Evolutionary conservation across 192 early-diverging fungal species (phyloP).

Genomic region (Backusella liffmaniae): DNA sequence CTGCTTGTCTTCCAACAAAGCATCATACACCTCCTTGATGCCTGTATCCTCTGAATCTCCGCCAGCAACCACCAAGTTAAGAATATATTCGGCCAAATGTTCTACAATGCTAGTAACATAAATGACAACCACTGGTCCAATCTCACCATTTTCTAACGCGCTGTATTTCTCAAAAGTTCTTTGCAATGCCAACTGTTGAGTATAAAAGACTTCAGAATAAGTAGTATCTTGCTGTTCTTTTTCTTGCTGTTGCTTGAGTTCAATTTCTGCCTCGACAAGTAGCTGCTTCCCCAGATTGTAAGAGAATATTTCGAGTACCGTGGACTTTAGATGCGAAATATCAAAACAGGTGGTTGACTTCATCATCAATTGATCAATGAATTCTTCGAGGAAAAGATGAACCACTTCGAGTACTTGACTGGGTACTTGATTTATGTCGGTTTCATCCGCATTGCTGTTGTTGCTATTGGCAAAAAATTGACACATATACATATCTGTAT

Average conservation of each 20-base stretch:
- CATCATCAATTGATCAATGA: constrained; percentile 48
- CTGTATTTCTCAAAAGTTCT: constrained; percentile 32
- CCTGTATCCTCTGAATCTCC: constrained; percentile 48
- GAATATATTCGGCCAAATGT: constrained; percentile 55
- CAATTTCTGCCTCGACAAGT: constrained; percentile 57
- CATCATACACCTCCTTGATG: constrained; percentile 47
- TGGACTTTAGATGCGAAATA: constrained; percentile 42
- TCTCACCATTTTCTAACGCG: background rate
- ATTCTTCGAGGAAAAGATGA: constrained; percentile 56
- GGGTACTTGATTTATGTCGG: constrained; percentile 51
- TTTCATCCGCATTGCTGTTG: constrained; percentile 24
- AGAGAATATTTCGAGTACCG: constrained; percentile 42
- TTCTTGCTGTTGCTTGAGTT: constrained; percentile 48
- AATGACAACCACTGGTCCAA: constrained; percentile 44
- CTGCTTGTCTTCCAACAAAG: constrained; percentile 51
- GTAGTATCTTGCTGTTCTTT: constrained; percentile 38
- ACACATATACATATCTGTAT: background rate
- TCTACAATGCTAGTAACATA: constrained; percentile 58
- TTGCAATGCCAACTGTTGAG: constrained; percentile 21
- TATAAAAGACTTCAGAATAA: constrained; percentile 29
- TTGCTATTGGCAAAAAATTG: background rate
- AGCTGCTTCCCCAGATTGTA: constrained; percentile 54
- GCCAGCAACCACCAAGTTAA: constrained; percentile 44
- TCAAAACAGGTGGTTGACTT: constrained; percentile 49
- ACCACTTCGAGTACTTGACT: constrained; percentile 51